These are phyloP conservation scores for Teunomyces atbi DNA, from an alignment of 805 yeast genomes.

Conservation along the genomic window DNA sequence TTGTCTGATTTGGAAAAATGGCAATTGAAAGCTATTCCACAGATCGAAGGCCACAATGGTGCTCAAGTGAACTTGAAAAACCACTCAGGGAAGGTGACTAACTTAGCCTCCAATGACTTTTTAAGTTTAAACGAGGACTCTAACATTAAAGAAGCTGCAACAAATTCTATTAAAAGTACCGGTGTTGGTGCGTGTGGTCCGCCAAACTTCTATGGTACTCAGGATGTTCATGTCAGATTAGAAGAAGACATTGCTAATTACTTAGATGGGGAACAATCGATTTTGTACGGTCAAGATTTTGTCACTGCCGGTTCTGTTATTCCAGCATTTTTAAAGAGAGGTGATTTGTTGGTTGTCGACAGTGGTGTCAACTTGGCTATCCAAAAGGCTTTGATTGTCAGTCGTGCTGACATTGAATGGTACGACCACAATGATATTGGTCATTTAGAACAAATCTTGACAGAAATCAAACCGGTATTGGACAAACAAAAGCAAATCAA, in stretches of 20 bases:
- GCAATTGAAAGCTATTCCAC: constrained; percentile 65
- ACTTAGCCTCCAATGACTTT: constrained; percentile 72
- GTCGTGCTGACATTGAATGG: constrained; percentile 84
- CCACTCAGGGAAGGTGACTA: constrained; percentile 42
- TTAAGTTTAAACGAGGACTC: constrained; percentile 56
- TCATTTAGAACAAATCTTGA: constrained; percentile 69
- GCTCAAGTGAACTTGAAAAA: constrained; percentile 32
- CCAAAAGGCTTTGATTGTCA: constrained; percentile 84
- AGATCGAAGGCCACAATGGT: constrained; percentile 55
- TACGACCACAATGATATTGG: constrained; percentile 86
- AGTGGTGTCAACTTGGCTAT: constrained; percentile 69
- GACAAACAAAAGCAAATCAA: constrained; percentile 72
- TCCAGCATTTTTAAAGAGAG: constrained; percentile 93
- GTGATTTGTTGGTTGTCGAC: constrained; percentile 89
- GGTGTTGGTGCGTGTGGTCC: constrained; percentile 99
- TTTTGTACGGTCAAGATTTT: constrained; percentile 91
- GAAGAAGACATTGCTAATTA: constrained; percentile 74
- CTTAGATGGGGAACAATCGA: constrained; percentile 74
- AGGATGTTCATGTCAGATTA: constrained; percentile 80
- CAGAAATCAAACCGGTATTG: constrained; percentile 58
- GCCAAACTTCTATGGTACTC: constrained; percentile 95
- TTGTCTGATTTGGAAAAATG: constrained; percentile 53
- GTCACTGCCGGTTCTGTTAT: constrained; percentile 83
- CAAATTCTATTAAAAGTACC: constrained; percentile 55
- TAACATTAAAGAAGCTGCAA: constrained; percentile 51